Conservation (phyloP, 169 alveolate species). For the Fabrea salina region DNA sequence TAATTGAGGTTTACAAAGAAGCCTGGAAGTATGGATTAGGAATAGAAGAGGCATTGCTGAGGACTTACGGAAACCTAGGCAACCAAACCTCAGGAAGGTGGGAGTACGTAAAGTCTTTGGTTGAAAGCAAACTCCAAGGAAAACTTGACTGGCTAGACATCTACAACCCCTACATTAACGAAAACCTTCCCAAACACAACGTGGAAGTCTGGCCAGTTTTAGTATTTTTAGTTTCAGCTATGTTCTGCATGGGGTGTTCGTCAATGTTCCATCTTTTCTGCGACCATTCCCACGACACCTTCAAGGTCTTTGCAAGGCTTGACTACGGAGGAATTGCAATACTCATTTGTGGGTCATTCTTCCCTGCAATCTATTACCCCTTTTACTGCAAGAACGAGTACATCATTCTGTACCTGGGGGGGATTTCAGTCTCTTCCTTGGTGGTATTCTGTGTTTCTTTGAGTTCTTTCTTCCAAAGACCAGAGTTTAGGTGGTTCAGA, state of each 20-base stretch:
- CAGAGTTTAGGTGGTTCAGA: conserved; percentile 49
- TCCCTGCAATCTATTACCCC: conserved; percentile 61
- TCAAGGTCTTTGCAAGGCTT: conserved; percentile 49
- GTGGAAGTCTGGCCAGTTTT: conserved; percentile 50
- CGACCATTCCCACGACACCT: conserved; percentile 14
- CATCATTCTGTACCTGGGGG: conserved; percentile 3
- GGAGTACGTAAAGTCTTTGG: too few relatives aligned
- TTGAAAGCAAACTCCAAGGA: too few relatives aligned
- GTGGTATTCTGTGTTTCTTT: conserved; percentile 46
- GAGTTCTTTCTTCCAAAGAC: conserved; percentile 38
- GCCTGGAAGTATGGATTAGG: too few relatives aligned
- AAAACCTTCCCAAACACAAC: background rate
- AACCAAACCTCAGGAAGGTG: too few relatives aligned
- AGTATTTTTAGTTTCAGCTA: conserved; percentile 52
- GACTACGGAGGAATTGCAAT: conserved; percentile 73
- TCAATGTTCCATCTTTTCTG: conserved; percentile 52
- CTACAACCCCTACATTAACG: background rate
- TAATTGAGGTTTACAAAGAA: too few relatives aligned
- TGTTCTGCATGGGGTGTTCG: conserved; percentile 52
- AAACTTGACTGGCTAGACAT: conserved; percentile 45
- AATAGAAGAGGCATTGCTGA: too few relatives aligned
- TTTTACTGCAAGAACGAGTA: conserved; percentile 36
- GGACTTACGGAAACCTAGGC: too few relatives aligned
- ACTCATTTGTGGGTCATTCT: conserved; percentile 69
- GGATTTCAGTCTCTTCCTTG: conserved; percentile 15